Evolutionary conservation across 441 rosid species (phyloP).

Genomic region (Croton laevigatus): DNA sequence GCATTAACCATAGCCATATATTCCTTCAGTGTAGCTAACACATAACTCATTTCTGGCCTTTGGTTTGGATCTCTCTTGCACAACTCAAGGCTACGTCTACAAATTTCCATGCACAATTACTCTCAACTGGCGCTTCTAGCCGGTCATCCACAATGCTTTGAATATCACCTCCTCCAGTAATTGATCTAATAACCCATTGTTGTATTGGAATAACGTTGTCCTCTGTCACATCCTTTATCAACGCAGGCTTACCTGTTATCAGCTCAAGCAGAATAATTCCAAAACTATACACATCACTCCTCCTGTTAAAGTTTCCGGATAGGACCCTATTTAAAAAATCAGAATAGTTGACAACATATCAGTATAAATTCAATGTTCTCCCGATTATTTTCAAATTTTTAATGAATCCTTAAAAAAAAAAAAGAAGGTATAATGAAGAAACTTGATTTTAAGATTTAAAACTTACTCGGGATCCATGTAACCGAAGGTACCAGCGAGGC

Average conservation of each 20-base stretch:
- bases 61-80: constrained; percentile 24
- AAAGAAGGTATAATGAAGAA: background rate
- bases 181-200: constrained; percentile 27
- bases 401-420: too few species aligned
- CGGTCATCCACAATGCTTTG: constrained; percentile 37
- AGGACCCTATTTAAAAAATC: constrained; percentile 22
- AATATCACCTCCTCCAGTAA: constrained; percentile 36
- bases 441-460: background rate
- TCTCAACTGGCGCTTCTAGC: constrained; percentile 28
- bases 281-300: constrained; percentile 45
- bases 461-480: constrained; percentile 39
- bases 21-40: constrained; percentile 37
- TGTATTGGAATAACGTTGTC: constrained; percentile 22
- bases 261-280: constrained; percentile 42
- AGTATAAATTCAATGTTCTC: background rate
- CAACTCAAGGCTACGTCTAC: constrained; percentile 47
- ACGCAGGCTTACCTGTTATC: constrained; percentile 34
- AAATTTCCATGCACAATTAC: constrained; percentile 37
- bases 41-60: constrained; percentile 39
- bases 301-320: constrained; percentile 25
- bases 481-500: constrained; percentile 43
- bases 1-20: constrained; percentile 31
- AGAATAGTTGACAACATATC: background rate
- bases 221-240: constrained; percentile 18
- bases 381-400: too few species aligned